Conservation (phyloP, 768 basidiomycete species). For the Cantharellus anzutake region DNA sequence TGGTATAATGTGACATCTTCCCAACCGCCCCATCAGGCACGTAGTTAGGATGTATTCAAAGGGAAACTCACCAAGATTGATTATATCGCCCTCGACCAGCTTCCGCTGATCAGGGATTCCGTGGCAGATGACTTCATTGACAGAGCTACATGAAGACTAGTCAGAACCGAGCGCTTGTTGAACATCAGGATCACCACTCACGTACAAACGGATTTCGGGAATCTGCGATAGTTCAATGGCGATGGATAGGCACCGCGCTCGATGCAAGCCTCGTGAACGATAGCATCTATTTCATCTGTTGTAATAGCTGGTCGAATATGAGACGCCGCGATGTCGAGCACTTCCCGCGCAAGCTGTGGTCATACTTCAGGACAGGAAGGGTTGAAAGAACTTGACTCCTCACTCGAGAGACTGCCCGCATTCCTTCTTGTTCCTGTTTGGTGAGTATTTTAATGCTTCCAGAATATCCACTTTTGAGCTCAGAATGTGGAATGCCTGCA, state of each 20-base stretch:
- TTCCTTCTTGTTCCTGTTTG: slow-evolving; percentile 66
- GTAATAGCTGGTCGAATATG: slow-evolving; percentile 81
- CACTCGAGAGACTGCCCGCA: slow-evolving; percentile 74
- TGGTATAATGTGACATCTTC: slow-evolving; percentile 66
- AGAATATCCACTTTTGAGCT: slow-evolving; percentile 20
- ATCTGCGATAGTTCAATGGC: slow-evolving; percentile 76
- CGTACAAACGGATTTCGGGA: slow-evolving; percentile 95
- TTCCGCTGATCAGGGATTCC: slow-evolving; percentile 82
- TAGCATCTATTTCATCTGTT: slow-evolving; percentile 84
- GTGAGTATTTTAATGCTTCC: slow-evolving; percentile 26
- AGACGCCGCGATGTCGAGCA: slow-evolving; percentile 83
- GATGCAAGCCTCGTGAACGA: slow-evolving; percentile 83
- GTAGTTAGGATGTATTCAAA: not conserved
- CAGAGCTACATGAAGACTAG: slow-evolving; percentile 30
- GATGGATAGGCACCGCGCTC: slow-evolving; percentile 88
- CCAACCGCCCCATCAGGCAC: slow-evolving; percentile 3
- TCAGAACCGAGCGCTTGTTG: too few species aligned
- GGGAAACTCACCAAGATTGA: slow-evolving; percentile 60
- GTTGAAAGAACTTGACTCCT: slow-evolving; percentile 16
- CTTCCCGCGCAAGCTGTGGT: slow-evolving; percentile 63
- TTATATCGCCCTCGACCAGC: slow-evolving; percentile 80
- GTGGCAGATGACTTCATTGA: slow-evolving; percentile 96
- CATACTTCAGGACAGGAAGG: not conserved
- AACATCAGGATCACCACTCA: slow-evolving; percentile 23
- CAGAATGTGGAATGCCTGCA: slow-evolving; percentile 13